Percentiles rank a stretch among this genome's conserved stretches.
These are phyloP conservation scores for Dendrocalamus latiflorus DNA, from an alignment of 202 grass and related monocot genomes.

Conservation along the genomic window DNA sequence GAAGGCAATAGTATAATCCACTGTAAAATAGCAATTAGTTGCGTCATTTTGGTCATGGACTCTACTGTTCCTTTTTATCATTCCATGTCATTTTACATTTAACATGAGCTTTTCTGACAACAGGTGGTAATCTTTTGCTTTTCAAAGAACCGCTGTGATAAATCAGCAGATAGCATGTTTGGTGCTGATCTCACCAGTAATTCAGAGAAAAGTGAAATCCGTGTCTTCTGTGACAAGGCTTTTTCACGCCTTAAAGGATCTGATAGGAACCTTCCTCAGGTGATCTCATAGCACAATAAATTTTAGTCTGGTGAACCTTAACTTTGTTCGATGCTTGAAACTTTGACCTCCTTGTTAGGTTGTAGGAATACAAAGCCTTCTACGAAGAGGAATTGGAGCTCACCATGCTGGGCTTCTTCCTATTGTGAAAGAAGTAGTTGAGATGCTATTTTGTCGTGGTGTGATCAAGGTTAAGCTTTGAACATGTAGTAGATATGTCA, in stretches of 20 bases:
- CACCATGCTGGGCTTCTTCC: conserved; percentile 99
- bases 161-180: conserved; percentile 82
- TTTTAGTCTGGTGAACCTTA: conserved; percentile 14
- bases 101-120: conserved; percentile 2
- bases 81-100: conserved; percentile 17
- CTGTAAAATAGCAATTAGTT: conserved; percentile 4
- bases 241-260: conserved; percentile 98
- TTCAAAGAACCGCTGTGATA: conserved; percentile 98
- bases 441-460: conserved; percentile 97
- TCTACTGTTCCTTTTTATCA: not conserved
- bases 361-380: conserved; percentile 73
- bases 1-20: conserved; percentile 13
- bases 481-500: too few relatives aligned
- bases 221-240: conserved; percentile 91
- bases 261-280: conserved; percentile 92
- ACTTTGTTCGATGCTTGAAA: conserved; percentile 1
- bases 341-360: conserved; percentile 49
- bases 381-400: conserved; percentile 83
- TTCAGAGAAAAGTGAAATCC: conserved; percentile 94
- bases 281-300: conserved; percentile 14
- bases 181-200: conserved; percentile 72
- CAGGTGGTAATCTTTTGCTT: conserved; percentile 99
- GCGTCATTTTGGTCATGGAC: not conserved
- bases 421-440: conserved; percentile 97
- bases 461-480: conserved; percentile 81